phyloP scores from a whole-genome alignment of 768 basidiomycete species.

The Mycena rosella region DNA sequence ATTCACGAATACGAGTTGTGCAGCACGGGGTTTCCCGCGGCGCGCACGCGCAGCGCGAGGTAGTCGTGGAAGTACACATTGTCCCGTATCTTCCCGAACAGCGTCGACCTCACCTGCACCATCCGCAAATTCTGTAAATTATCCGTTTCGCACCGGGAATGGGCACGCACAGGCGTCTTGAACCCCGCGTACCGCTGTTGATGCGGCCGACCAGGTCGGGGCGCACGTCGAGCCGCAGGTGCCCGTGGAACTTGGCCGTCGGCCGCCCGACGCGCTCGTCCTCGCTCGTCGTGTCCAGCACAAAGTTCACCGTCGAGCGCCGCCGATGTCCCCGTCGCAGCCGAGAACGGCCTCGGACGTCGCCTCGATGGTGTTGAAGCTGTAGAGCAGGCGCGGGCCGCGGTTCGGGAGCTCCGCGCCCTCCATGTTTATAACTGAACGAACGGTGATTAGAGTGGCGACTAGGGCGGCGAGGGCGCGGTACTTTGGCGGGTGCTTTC shows the following conservation, averaged over 20 bases:
- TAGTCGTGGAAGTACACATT: constrained; percentile 88
- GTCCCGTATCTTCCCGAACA: constrained; percentile 89
- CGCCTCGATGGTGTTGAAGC: constrained; percentile 71
- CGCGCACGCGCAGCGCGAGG: constrained; percentile 83
- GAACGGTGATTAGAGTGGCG: constrained; percentile 10
- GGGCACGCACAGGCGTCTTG: constrained; percentile 88
- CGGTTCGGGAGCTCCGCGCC: constrained; percentile 76
- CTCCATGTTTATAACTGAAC: constrained; percentile 78
- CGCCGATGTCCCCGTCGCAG: constrained; percentile 91
- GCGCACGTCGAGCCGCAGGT: constrained; percentile 78
- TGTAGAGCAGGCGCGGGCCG: constrained; percentile 73
- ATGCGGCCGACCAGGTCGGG: constrained; percentile 76
- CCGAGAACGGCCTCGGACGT: constrained; percentile 79
- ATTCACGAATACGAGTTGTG: constrained; percentile 93
- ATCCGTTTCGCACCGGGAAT: too few relatives aligned
- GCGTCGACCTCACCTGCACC: too few relatives aligned
- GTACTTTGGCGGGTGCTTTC: constrained; percentile 26
- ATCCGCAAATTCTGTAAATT: too few relatives aligned
- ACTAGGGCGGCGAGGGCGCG: neutral
- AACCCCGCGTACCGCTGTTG: constrained; percentile 91
- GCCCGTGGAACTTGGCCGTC: constrained; percentile 83
- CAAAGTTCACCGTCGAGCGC: constrained; percentile 81
- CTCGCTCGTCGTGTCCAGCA: constrained; percentile 68
- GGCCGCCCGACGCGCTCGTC: constrained; percentile 58
- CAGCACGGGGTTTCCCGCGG: constrained; percentile 81